phyloP scores from a whole-genome alignment of 306 rosid genomes.

The Clitoria ternatea region DNA sequence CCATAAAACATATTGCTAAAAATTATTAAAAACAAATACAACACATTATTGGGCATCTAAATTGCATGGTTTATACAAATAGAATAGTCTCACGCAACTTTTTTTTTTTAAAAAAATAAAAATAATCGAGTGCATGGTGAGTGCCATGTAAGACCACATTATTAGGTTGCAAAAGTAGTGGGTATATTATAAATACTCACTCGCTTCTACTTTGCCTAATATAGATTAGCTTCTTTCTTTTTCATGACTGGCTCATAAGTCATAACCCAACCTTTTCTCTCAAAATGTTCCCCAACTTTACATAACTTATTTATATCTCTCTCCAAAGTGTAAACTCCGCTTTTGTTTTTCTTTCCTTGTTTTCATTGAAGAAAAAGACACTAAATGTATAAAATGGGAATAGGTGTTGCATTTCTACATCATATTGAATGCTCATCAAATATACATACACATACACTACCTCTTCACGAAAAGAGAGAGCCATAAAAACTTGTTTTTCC shows the following conservation, averaged over 20 bases:
- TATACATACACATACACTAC: too few species aligned
- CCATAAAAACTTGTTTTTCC: neutral
- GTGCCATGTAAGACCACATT: constrained; percentile 51
- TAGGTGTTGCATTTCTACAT: constrained; percentile 6
- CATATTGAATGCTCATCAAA: constrained; percentile 21
- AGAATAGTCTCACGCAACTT: neutral
- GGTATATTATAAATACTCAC: constrained; percentile 33
- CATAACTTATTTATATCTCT: neutral
- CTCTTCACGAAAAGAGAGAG: constrained; percentile 14
- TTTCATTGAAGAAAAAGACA: neutral
- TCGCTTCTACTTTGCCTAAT: constrained; percentile 36
- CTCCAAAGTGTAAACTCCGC: neutral
- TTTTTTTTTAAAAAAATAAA: too few species aligned
- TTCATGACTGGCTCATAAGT: constrained; percentile 28
- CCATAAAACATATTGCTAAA: neutral
- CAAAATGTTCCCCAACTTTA: constrained; percentile 29
- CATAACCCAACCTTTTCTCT: constrained; percentile 25
- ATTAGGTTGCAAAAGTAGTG: constrained; percentile 21
- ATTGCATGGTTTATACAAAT: neutral
- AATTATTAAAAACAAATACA: neutral
- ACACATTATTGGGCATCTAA: neutral
- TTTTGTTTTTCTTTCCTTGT: neutral
- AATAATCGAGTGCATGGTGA: constrained; percentile 31
- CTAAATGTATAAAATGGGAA: neutral
- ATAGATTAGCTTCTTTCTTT: constrained; percentile 35